Percentiles rank a stretch among this genome's conserved stretches.
phyloP scores from a whole-genome alignment of 1,284 basidiomycete genomes.

The Cryptococcus deneoformans region DNA sequence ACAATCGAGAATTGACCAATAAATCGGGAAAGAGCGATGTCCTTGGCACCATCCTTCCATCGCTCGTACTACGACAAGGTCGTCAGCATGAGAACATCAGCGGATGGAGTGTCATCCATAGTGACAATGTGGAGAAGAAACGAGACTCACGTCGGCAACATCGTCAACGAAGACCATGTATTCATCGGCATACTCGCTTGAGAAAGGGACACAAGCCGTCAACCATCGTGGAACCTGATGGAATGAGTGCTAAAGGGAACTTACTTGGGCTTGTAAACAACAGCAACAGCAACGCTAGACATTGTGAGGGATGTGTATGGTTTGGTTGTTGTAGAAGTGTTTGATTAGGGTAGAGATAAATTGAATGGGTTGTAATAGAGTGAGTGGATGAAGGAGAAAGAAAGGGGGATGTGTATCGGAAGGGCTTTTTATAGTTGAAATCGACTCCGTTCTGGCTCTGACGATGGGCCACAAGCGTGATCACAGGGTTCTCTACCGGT shows the following conservation, averaged over 20 bases:
- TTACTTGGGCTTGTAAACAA: conserved; percentile 32
- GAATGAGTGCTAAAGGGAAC: not conserved
- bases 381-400: not conserved
- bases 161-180: conserved; percentile 46
- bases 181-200: conserved; percentile 40
- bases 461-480: not conserved
- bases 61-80: conserved; percentile 27
- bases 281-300: conserved; percentile 1
- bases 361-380: not conserved
- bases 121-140: not conserved
- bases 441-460: no score
- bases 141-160: conserved; percentile 32
- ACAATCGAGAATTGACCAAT: conserved; percentile 44
- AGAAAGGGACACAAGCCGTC: not conserved
- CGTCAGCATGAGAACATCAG: not conserved
- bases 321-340: conserved; percentile 1
- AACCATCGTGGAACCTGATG: not conserved
- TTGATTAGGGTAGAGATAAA: not conserved
- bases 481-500: not conserved
- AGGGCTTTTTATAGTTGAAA: not conserved
- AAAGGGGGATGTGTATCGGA: not conserved
- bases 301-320: not conserved
- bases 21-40: conserved; percentile 43
- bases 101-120: not conserved
- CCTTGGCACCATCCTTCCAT: conserved; percentile 44